phyloP scores from a whole-genome alignment of 164 flowering plant genomes.

The Piper longum region DNA sequence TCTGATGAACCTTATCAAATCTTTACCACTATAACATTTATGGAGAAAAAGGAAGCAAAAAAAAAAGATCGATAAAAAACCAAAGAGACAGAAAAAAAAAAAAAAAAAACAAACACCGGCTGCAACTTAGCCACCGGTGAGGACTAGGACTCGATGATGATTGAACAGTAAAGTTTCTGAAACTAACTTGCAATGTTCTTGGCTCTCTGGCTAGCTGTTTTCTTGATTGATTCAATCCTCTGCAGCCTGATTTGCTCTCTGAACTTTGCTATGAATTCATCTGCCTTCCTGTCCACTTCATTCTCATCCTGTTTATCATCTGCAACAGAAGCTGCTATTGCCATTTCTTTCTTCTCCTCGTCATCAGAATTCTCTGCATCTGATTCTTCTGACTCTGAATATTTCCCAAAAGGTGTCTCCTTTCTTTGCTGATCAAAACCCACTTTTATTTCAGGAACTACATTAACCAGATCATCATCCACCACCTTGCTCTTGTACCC shows the following conservation, averaged over 20 bases:
- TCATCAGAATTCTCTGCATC: constrained; percentile 11
- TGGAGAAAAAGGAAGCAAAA: background rate
- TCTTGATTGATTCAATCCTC: constrained; percentile 39
- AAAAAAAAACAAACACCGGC: background rate
- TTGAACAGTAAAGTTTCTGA: background rate
- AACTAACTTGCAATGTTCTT: background rate
- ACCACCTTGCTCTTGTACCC: constrained; percentile 9
- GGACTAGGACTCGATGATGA: background rate
- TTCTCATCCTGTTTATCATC: constrained; percentile 26
- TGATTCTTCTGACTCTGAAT: constrained; percentile 23
- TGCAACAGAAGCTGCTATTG: constrained; percentile 3
- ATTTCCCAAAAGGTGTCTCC: constrained; percentile 17
- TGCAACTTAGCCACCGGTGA: background rate
- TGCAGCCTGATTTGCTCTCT: constrained; percentile 94
- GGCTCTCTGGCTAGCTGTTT: constrained; percentile 1
- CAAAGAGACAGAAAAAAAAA: background rate
- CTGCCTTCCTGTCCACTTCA: constrained; percentile 80
- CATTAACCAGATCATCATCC: constrained; percentile 12
- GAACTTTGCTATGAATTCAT: constrained; percentile 87
- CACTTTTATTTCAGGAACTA: background rate
- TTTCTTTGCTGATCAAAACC: background rate
- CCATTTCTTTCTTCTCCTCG: constrained; percentile 10
- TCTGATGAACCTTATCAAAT: too few species aligned
- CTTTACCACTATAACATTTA: too few species aligned
- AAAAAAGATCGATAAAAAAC: too few species aligned